These are phyloP conservation scores for Aspergillus spinulosporus DNA, from an alignment of 2,329 filamentous ascomycete species.

Conservation along the genomic window DNA sequence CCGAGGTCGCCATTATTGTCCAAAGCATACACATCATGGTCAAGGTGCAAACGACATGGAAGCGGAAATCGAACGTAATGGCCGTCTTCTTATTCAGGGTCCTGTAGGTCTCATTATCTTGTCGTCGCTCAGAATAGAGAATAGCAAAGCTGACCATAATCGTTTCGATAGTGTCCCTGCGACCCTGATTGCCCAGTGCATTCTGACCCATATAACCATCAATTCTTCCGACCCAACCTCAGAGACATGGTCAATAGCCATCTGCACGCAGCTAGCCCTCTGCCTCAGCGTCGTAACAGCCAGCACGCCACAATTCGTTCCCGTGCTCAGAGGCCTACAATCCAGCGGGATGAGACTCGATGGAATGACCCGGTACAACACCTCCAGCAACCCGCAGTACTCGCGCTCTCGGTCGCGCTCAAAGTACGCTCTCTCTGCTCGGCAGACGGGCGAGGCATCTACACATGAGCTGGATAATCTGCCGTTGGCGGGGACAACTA, in stretches of 20 bases:
- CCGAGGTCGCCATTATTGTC: slow-evolving; percentile 17
- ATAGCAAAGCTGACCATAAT: too few relatives aligned
- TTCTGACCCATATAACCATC: background rate
- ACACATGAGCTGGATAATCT: background rate
- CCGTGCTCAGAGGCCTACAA: slow-evolving; percentile 18
- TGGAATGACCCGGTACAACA: background rate
- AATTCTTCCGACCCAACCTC: slow-evolving; percentile 21
- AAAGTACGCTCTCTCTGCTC: background rate
- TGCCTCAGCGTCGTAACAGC: slow-evolving; percentile 29
- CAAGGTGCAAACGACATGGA: slow-evolving; percentile 23
- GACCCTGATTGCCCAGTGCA: background rate
- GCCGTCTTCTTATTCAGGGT: slow-evolving; percentile 27
- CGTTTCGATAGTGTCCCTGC: background rate
- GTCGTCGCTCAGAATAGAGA: too few relatives aligned
- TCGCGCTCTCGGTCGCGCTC: background rate
- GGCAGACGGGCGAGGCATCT: background rate
- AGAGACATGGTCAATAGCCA: slow-evolving; percentile 22
- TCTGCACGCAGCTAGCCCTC: slow-evolving; percentile 22
- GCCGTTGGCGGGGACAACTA: background rate
- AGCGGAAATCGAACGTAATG: slow-evolving; percentile 17
- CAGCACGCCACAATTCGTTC: slow-evolving; percentile 25
- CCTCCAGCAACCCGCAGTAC: background rate
- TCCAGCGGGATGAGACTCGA: slow-evolving; percentile 4
- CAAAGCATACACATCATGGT: slow-evolving; percentile 25
- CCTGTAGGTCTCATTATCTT: slow-evolving; percentile 8